Evolutionary conservation across 129 eudicot species (phyloP).

Genomic region (Flaveria robusta): DNA sequence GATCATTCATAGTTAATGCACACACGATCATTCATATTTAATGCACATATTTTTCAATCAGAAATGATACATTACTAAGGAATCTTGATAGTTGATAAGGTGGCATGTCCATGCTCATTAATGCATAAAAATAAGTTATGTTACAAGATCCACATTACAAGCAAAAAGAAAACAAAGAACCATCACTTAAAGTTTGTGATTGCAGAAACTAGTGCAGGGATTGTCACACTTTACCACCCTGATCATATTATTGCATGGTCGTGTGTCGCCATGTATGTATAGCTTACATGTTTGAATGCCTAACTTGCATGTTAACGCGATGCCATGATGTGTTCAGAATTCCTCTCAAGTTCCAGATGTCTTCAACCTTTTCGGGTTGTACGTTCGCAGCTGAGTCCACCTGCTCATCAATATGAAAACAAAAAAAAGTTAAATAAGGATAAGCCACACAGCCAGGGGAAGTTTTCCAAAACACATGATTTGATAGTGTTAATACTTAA

Average conservation of each 20-base stretch:
- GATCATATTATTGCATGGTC: conserved; percentile 10
- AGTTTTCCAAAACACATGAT: too few relatives aligned
- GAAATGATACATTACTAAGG: conserved; percentile 19
- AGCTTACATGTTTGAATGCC: conserved; percentile 69
- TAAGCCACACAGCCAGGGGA: too few relatives aligned
- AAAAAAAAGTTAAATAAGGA: too few relatives aligned
- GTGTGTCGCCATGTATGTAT: neutral
- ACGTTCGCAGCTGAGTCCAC: conserved; percentile 84
- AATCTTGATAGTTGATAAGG: conserved; percentile 13
- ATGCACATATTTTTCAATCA: neutral
- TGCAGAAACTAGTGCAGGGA: conserved; percentile 14
- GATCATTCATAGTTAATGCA: neutral
- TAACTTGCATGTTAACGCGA: conserved; percentile 75
- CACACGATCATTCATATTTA: neutral
- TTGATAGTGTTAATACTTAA: too few relatives aligned
- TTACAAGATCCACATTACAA: conserved; percentile 38
- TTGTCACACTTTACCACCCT: too few relatives aligned
- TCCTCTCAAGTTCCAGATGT: conserved; percentile 90
- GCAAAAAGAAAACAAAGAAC: neutral
- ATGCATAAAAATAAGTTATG: neutral
- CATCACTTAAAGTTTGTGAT: neutral
- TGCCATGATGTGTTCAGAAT: conserved; percentile 97
- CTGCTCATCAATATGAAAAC: conserved; percentile 33
- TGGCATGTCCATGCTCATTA: conserved; percentile 14
- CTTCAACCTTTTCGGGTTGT: conserved; percentile 82